Evolutionary conservation across 257 asterid genomes (phyloP), one percentile per base, ranked within the genome.

Genomic region (Primulina huaijiensis): DNA sequence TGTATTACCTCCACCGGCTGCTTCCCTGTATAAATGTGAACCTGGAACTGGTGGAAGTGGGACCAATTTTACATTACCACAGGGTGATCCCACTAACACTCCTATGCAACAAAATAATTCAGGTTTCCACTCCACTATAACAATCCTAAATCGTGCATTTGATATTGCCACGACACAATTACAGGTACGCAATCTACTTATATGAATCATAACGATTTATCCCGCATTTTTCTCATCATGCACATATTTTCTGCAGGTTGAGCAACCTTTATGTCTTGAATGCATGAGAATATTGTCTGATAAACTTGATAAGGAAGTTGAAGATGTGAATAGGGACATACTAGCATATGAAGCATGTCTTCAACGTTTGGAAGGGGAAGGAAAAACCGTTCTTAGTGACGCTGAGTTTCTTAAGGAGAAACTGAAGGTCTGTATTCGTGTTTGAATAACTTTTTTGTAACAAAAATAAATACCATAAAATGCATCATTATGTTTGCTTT

Each of bases 1-100:
- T 69, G 97, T 94, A 21, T 76, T 94, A 81, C 99, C 99, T 75
- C 97, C 97, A 29, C 99, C 97, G 23, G 99, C 97, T 52, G 97
- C 99, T 75, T 94, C 97, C 1, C 97, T 94, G 65, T 94, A 94
- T 73, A 85, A 86, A 31, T 83, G 80, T 58, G 99, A 91, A 64
- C 81, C 88, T 78, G 86, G 83, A 72, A 78, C 84, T 64, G 93
- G 85, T 82, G 97, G 90, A 72, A 78, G 80, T 34, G 95, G 85
- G 57, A 57, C 83, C 76, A 87, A 75, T 73, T 77, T 83, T 69
- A 89, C 86, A 27, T 80, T 85, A 16, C 79, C 90, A 29, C 92
- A 84, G 75, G 87, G 88, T 71, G 89, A 85, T 27, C 76, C 77
- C 16, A 57, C 78, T 40, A 73, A 67, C 76, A 74, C 80, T 72